phyloP scores from a whole-genome alignment of 78 protist genomes.

The Cavenderia fasciculata region DNA sequence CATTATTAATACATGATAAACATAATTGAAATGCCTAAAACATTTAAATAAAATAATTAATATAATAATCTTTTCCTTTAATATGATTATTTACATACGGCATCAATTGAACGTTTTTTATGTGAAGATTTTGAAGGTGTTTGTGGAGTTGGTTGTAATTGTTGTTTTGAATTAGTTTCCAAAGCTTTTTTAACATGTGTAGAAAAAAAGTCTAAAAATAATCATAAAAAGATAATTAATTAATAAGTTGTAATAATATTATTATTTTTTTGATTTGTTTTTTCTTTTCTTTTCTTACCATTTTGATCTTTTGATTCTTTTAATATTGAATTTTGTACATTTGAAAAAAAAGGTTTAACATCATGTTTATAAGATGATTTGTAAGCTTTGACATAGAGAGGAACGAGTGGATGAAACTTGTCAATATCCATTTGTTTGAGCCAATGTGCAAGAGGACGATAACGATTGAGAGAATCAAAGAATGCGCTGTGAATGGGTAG shows the following conservation, averaged over 20 bases:
- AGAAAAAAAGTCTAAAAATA: constrained; percentile 41
- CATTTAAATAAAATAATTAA: too few relatives aligned
- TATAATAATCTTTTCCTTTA: too few relatives aligned
- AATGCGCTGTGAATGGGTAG: constrained; percentile 3
- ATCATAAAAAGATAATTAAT: too few relatives aligned
- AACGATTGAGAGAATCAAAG: not conserved
- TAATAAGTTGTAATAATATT: not conserved
- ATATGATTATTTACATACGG: too few relatives aligned
- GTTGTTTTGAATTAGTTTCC: not conserved
- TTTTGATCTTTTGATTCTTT: constrained; percentile 67
- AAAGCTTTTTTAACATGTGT: constrained; percentile 9
- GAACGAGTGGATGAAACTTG: constrained; percentile 31
- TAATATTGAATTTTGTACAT: not conserved
- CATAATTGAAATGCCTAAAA: constrained; percentile 31
- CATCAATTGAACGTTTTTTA: constrained; percentile 52
- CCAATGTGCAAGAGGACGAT: constrained; percentile 65
- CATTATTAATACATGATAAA: constrained; percentile 21
- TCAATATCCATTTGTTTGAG: constrained; percentile 62
- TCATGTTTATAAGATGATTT: constrained; percentile 45
- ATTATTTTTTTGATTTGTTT: not conserved
- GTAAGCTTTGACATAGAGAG: constrained; percentile 48
- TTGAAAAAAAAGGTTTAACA: constrained; percentile 48
- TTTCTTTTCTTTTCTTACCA: too few relatives aligned
- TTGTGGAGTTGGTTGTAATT: not conserved
- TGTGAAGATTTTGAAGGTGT: constrained; percentile 31